A percentile compares a stretch with the other conserved stretches of the same genome.
These are phyloP conservation scores for Eudorina sp. DNA, from an alignment of 139 green algal genomes.

Conservation along the genomic window DNA sequence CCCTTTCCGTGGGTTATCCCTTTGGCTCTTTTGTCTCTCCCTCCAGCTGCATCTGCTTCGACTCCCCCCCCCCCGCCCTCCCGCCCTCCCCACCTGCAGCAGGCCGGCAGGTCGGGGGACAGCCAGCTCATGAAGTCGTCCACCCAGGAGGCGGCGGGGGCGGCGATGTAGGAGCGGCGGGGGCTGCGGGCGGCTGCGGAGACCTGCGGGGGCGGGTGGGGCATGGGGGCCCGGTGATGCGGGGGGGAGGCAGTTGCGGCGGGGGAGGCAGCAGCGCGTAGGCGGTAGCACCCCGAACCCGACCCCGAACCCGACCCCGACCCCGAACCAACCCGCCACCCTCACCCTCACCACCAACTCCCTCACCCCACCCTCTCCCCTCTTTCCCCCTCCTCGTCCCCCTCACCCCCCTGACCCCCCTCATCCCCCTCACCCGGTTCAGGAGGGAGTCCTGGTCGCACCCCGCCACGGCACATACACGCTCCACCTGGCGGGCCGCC, in stretches of 20 bases:
- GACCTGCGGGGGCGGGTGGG: background rate
- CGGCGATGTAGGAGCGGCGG: conserved; percentile 69
- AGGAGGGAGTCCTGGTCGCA: conserved; percentile 84
- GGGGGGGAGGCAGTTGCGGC: background rate
- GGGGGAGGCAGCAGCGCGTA: too few relatives aligned
- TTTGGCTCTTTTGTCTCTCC: too few relatives aligned
- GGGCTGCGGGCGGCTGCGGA: conserved; percentile 29
- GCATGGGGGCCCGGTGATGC: too few relatives aligned
- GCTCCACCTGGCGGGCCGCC: conserved; percentile 66
- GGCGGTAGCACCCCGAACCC: too few relatives aligned
- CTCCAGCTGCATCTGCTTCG: background rate
- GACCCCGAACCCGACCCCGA: background rate
- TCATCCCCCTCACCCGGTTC: conserved; percentile 71
- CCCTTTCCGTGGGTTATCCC: too few relatives aligned
- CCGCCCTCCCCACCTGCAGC: conserved; percentile 65
- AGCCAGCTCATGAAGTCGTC: conserved; percentile 95
- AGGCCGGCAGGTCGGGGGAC: conserved; percentile 76
- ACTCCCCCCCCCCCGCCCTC: background rate
- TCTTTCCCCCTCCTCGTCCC: too few relatives aligned
- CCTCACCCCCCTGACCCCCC: background rate
- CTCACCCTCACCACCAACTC: background rate
- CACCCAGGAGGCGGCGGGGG: conserved; percentile 90
- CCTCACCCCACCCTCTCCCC: background rate
- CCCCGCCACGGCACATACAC: conserved; percentile 81
- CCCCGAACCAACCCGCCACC: background rate